Evolutionary conservation across 2,329 filamentous ascomycete genomes (phyloP), one percentile per base, ranked within the genome.

Genomic region (Fusarium nygamai): DNA sequence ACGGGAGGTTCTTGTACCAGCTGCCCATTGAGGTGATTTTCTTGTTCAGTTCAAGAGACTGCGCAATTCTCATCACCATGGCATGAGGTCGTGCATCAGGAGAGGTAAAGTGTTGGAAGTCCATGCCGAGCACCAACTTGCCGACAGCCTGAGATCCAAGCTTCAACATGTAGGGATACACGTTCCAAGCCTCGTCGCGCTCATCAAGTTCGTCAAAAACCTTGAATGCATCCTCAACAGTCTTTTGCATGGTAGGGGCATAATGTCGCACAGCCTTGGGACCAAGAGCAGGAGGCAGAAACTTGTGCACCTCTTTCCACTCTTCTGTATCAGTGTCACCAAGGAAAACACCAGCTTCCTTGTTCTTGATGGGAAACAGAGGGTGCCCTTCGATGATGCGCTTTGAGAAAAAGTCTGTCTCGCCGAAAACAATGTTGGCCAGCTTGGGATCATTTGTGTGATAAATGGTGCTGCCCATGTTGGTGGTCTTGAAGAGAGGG

Each of bases 241-340:
- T 87, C 53, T 83, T 78, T 70, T 91, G 88, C 88, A 92, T 91
- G 0, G 84, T 85, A 0, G 89, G 88, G 0, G 88, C 85, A 69
- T 92, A 91, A 73, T 91, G 90, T 2, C 87, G 83, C 9, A 92
- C 88, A 0, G 90, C 90, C 76, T 89, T 90, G 38, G 89, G 89
- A 0, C 86, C 86, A 17, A 92, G 81, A 0, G 88, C 87, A 0
- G 90, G 89, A 0, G 90, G 88, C 2, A 92, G 73, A 79, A 91
- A 92, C 78, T 92, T 92, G 82, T 92, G 90, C 1, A 87, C 85
- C 0, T 85, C 74, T 31, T 79, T 78, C 86, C 86, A 90, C 62
- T 86, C 83, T 22, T 85, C 82, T 0, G 85, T 86, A 27, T 88
- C 83, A 1, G 88, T 89, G 73, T 90, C 88, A 69, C 84, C 83